phyloP scores from a whole-genome alignment of 2,329 filamentous ascomycete genomes.

The Rhynchosporium graminicola region DNA sequence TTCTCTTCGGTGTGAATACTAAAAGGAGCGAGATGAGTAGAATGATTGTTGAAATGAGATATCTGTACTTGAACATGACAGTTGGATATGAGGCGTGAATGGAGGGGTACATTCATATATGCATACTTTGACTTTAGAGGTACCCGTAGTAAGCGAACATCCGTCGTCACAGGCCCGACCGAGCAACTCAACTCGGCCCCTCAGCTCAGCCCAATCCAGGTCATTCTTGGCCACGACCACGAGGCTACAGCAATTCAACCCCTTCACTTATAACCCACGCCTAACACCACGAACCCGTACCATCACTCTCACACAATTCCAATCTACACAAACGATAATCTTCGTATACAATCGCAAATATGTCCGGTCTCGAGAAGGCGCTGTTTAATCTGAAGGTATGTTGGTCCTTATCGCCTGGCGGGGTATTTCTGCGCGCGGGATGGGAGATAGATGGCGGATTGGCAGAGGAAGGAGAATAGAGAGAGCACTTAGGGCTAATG shows the following conservation, averaged over 20 bases:
- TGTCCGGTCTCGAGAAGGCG: conserved; percentile 63
- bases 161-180: conserved; percentile 27
- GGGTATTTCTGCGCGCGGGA: conserved; percentile 1
- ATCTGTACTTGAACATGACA: conserved; percentile 3
- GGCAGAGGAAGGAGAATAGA: no score
- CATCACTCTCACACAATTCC: conserved; percentile 1
- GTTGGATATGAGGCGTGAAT: conserved; percentile 7
- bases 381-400: conserved; percentile 62
- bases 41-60: conserved; percentile 2
- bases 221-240: conserved; percentile 13
- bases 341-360: conserved; percentile 37
- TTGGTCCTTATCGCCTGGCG: conserved; percentile 24
- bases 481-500: no score
- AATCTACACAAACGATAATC: no score
- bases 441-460: no score
- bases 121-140: conserved; percentile 20
- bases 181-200: neutral
- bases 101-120: conserved; percentile 30
- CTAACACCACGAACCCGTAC: conserved; percentile 11
- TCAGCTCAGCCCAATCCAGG: conserved; percentile 5
- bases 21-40: conserved; percentile 9
- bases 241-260: conserved; percentile 24
- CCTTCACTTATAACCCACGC: conserved; percentile 12
- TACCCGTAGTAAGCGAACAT: conserved; percentile 20
- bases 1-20: neutral